Evolutionary conservation across 257 asterid genomes (phyloP).

Genomic region (Verbena officinalis): DNA sequence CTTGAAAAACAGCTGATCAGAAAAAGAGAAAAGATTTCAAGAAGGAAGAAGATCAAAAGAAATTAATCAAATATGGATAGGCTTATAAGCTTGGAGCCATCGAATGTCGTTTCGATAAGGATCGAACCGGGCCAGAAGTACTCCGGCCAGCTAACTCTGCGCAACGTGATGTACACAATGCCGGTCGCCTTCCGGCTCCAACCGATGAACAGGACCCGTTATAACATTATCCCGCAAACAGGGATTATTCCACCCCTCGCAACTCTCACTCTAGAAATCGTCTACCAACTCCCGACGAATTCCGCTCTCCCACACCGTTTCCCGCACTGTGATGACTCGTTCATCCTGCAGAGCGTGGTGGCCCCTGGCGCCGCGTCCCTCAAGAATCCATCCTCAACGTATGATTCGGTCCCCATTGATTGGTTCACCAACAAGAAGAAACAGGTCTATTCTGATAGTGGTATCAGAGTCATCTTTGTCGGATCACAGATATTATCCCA

Average conservation of each 20-base stretch:
- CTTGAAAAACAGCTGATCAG: too few species aligned
- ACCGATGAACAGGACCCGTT: constrained; percentile 52
- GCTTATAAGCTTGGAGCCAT: constrained; percentile 69
- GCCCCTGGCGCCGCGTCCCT: constrained; percentile 60
- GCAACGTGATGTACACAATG: constrained; percentile 87
- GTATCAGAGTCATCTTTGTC: constrained; percentile 64
- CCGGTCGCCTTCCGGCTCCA: constrained; percentile 81
- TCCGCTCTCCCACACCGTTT: constrained; percentile 47
- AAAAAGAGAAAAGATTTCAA: not conserved
- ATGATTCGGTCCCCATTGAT: constrained; percentile 58
- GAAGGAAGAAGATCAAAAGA: not conserved
- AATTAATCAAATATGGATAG: constrained; percentile 54
- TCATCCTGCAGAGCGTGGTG: constrained; percentile 71
- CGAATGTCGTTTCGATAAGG: constrained; percentile 58
- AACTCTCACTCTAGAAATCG: constrained; percentile 53
- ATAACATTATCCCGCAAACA: constrained; percentile 55
- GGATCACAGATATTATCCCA: constrained; percentile 56
- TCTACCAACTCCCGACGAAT: constrained; percentile 45
- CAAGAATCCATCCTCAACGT: constrained; percentile 44
- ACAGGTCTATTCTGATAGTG: constrained; percentile 82
- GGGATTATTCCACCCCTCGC: constrained; percentile 73
- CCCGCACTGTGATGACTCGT: constrained; percentile 64
- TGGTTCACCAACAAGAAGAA: constrained; percentile 85
- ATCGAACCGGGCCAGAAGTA: constrained; percentile 62
- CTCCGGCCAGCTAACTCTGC: constrained; percentile 52